A percentile compares a stretch with the other conserved stretches of the same genome.
Conservation (phyloP, 179 eudicot genomes). For the Silene vulgaris region DNA sequence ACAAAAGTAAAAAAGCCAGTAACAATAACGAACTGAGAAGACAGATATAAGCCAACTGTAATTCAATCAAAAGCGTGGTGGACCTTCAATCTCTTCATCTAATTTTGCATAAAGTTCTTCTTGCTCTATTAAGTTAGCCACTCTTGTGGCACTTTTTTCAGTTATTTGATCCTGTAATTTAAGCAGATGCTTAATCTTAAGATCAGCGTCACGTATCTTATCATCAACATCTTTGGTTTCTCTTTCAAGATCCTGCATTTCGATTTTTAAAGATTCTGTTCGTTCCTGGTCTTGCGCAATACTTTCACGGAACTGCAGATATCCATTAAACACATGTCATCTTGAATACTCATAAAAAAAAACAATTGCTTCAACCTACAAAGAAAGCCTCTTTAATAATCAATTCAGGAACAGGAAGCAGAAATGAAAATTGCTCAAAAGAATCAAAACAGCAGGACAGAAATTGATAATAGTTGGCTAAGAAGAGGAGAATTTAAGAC, state of each 20-base stretch:
- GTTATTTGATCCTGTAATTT: slow-evolving; percentile 57
- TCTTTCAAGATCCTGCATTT: slow-evolving; percentile 60
- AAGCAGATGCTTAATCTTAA: slow-evolving; percentile 52
- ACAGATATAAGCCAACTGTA: background rate
- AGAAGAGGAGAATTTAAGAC: background rate
- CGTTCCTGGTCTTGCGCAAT: slow-evolving; percentile 84
- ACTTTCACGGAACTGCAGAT: slow-evolving; percentile 74
- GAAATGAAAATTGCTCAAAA: background rate
- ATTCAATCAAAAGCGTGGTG: background rate
- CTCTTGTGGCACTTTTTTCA: slow-evolving; percentile 61
- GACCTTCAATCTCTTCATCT: slow-evolving; percentile 74
- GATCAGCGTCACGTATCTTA: slow-evolving; percentile 60
- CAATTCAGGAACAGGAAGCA: background rate
- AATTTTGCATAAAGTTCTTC: slow-evolving; percentile 52
- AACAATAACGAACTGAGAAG: background rate
- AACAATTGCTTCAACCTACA: background rate
- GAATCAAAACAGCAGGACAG: background rate
- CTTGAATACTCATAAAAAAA: slow-evolving; percentile 12
- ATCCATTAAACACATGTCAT: slow-evolving; percentile 23
- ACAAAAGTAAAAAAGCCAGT: background rate
- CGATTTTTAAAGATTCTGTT: slow-evolving; percentile 53
- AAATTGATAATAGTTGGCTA: background rate
- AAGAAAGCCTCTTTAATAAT: background rate
- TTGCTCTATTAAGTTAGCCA: slow-evolving; percentile 46
- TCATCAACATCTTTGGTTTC: slow-evolving; percentile 55